Evolutionary conservation across 2,329 filamentous ascomycete genomes (phyloP).

Genomic region (Aureobasidium sp.): DNA sequence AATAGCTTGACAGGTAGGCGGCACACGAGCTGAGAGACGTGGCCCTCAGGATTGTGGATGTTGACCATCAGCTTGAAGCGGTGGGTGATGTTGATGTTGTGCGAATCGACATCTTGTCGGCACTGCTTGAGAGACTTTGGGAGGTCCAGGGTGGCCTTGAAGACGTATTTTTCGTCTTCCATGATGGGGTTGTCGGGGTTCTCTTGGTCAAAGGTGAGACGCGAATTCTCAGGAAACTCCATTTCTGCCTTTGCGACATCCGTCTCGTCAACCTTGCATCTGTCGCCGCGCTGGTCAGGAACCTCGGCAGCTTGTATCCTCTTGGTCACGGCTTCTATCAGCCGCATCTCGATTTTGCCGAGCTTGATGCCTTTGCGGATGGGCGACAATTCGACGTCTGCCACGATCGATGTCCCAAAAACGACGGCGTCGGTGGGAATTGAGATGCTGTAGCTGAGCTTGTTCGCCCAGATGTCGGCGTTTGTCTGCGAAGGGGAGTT

Average conservation of each 20-base stretch:
- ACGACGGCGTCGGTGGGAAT: slow-evolving; percentile 92
- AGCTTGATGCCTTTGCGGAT: slow-evolving; percentile 82
- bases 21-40: slow-evolving; percentile 85
- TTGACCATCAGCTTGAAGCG: slow-evolving; percentile 88
- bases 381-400: slow-evolving; percentile 82
- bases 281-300: slow-evolving; percentile 28
- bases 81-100: slow-evolving; percentile 86
- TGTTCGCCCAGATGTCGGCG: slow-evolving; percentile 96
- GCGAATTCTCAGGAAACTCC: slow-evolving; percentile 32
- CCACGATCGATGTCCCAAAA: slow-evolving; percentile 76
- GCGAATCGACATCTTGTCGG: slow-evolving; percentile 80
- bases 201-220: slow-evolving; percentile 33
- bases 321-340: slow-evolving; percentile 67
- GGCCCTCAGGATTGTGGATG: slow-evolving; percentile 89
- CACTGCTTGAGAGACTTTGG: slow-evolving; percentile 77
- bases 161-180: slow-evolving; percentile 53
- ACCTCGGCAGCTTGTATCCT: slow-evolving; percentile 30
- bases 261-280: slow-evolving; percentile 30
- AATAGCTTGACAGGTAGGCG: slow-evolving; percentile 88
- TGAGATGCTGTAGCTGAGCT: slow-evolving; percentile 90
- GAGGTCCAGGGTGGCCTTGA: slow-evolving; percentile 56
- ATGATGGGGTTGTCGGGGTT: slow-evolving; percentile 32
- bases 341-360: slow-evolving; percentile 70
- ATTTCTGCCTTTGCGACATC: slow-evolving; percentile 34
- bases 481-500: slow-evolving; percentile 49